Evolutionary conservation across 2,329 filamentous ascomycete genomes (phyloP).

Genomic region (Exophiala bonariae): DNA sequence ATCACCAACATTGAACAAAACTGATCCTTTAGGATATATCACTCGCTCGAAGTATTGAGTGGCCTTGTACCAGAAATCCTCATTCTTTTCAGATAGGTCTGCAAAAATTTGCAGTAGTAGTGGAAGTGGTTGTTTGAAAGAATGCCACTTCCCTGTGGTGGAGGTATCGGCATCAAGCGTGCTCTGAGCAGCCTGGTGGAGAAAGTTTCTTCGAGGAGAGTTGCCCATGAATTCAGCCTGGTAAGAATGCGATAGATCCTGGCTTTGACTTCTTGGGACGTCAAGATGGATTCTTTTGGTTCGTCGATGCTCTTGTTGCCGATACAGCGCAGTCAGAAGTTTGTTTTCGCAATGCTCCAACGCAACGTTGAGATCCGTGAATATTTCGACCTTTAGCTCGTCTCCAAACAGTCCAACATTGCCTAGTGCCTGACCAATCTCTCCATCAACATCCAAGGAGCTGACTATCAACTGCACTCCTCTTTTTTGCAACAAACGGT

Average conservation of each 20-base stretch:
- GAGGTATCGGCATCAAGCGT: constrained; percentile 67
- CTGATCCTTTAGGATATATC: constrained; percentile 66
- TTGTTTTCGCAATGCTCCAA: constrained; percentile 95
- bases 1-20: constrained; percentile 78
- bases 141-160: constrained; percentile 70
- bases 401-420: constrained; percentile 81
- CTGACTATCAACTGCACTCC: constrained; percentile 80
- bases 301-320: constrained; percentile 57
- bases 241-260: constrained; percentile 27
- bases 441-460: constrained; percentile 72
- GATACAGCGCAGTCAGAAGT: constrained; percentile 77
- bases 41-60: constrained; percentile 72
- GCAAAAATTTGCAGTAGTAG: constrained; percentile 96
- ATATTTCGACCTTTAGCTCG: constrained; percentile 72
- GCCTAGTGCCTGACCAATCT: constrained; percentile 74
- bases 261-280: constrained; percentile 20
- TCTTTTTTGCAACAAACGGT: constrained; percentile 74
- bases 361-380: constrained; percentile 88
- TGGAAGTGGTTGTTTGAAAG: constrained; percentile 85
- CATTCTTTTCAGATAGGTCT: constrained; percentile 78
- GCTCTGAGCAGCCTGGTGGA: constrained; percentile 74
- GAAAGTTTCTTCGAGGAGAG: constrained; percentile 77
- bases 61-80: constrained; percentile 91
- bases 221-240: constrained; percentile 59
- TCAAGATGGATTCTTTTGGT: constrained; percentile 23